A percentile compares a stretch with the other conserved stretches of the same genome.
phyloP scores from a whole-genome alignment of 345 rosid genomes.

The Eucalyptus brandiana region DNA sequence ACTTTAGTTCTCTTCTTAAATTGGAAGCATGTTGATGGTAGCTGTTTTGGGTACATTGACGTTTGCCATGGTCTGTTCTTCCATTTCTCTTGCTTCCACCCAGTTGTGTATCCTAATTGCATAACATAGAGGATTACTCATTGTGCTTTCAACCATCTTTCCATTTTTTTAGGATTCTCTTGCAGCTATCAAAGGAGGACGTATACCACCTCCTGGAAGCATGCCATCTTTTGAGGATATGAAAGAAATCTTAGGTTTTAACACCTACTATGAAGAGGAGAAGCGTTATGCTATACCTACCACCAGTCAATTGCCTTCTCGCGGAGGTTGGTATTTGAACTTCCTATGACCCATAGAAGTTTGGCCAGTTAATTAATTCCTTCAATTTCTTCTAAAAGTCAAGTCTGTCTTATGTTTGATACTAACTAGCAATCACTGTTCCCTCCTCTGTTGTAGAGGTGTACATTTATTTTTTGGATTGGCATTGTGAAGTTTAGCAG shows the following conservation, averaged over 20 bases:
- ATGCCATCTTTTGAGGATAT: conserved; percentile 78
- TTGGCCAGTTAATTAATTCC: background rate
- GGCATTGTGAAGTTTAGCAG: background rate
- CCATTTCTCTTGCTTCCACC: background rate
- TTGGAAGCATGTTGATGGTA: background rate
- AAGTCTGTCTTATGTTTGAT: background rate
- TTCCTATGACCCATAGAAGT: background rate
- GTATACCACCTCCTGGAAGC: conserved; percentile 90
- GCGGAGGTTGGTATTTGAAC: conserved; percentile 30
- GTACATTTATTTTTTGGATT: background rate
- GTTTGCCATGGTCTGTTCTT: background rate
- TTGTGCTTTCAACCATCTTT: background rate
- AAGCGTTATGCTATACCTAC: conserved; percentile 36
- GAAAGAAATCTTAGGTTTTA: conserved; percentile 65
- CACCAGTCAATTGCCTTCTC: conserved; percentile 15
- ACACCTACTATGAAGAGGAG: conserved; percentile 68
- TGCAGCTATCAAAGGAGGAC: conserved; percentile 72
- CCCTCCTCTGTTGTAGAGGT: background rate
- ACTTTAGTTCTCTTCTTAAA: background rate
- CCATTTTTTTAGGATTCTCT: conserved; percentile 48
- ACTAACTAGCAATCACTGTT: background rate
- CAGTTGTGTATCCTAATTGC: background rate
- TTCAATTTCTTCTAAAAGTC: background rate
- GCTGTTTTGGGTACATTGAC: background rate
- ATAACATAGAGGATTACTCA: background rate